Percentiles rank a stretch among this genome's conserved stretches.
Conservation (phyloP, 176 grass and related monocot genomes). For the Zoysia japonica region DNA sequence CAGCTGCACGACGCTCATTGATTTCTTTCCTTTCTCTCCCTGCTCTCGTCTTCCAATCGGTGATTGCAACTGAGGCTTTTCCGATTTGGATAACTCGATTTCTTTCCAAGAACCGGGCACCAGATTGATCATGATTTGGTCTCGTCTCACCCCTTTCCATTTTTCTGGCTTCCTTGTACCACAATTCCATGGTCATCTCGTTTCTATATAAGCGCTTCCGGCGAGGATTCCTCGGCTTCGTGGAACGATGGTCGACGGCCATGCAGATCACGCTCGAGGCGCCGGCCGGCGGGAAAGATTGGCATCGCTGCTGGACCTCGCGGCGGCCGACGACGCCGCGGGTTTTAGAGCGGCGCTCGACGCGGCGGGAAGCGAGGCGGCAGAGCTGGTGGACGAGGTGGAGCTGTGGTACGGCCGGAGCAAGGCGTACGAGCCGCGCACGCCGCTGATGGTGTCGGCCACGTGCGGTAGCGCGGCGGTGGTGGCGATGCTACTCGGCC, state of each 20-base stretch:
- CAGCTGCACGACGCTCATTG: background rate
- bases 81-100: background rate
- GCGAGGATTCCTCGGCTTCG: background rate
- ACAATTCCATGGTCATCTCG: background rate
- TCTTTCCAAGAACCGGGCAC: background rate
- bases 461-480: slow-evolving; percentile 52
- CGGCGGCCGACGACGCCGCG: slow-evolving; percentile 53
- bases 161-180: background rate
- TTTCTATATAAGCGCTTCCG: background rate
- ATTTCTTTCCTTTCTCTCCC: background rate
- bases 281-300: slow-evolving; percentile 30
- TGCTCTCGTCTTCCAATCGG: background rate
- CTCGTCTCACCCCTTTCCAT: background rate
- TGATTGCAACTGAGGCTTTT: background rate
- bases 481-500: background rate
- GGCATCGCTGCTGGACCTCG: slow-evolving; percentile 55
- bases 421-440: slow-evolving; percentile 58
- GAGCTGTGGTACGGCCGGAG: slow-evolving; percentile 61
- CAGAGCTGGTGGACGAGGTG: slow-evolving; percentile 34
- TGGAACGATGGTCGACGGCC: background rate
- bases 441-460: slow-evolving; percentile 73
- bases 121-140: background rate
- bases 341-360: slow-evolving; percentile 25
- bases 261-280: background rate
- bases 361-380: background rate